phyloP scores from a whole-genome alignment of 164 flowering plant species.

The Macadamia tetraphylla region DNA sequence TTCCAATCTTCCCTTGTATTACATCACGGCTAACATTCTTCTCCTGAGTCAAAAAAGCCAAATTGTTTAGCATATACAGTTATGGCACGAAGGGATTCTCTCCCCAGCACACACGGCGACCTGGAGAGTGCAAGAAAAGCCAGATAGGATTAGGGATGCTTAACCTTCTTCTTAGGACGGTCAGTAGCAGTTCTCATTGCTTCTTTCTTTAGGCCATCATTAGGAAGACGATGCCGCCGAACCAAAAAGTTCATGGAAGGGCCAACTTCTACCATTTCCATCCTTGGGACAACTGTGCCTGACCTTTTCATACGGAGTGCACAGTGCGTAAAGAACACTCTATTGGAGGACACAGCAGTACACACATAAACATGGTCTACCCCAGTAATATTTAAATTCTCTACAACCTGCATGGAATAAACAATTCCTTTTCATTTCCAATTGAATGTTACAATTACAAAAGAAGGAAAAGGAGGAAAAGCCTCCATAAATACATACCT shows the following conservation, averaged over 20 bases:
- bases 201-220: not conserved
- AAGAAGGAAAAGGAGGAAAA: not conserved
- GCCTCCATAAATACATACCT: conserved; percentile 48
- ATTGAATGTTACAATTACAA: not conserved
- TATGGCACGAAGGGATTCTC: not conserved
- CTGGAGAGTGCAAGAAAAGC: not conserved
- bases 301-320: conserved; percentile 82
- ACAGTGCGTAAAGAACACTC: conserved; percentile 73
- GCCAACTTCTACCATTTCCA: too few species aligned
- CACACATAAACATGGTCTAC: conserved; percentile 74
- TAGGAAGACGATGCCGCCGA: too few species aligned
- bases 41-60: conserved; percentile 35
- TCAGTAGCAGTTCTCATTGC: conserved; percentile 69
- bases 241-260: too few species aligned
- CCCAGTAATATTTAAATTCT: conserved; percentile 82
- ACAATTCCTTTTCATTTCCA: not conserved
- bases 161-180: conserved; percentile 71
- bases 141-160: not conserved
- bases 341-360: conserved; percentile 66
- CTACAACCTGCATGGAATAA: conserved; percentile 54
- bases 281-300: conserved; percentile 20
- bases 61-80: not conserved
- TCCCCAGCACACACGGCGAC: not conserved
- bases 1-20: conserved; percentile 62
- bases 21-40: conserved; percentile 70